Evolutionary conservation across 176 grass and related monocot species (phyloP).

Genomic region (Carex parvula): DNA sequence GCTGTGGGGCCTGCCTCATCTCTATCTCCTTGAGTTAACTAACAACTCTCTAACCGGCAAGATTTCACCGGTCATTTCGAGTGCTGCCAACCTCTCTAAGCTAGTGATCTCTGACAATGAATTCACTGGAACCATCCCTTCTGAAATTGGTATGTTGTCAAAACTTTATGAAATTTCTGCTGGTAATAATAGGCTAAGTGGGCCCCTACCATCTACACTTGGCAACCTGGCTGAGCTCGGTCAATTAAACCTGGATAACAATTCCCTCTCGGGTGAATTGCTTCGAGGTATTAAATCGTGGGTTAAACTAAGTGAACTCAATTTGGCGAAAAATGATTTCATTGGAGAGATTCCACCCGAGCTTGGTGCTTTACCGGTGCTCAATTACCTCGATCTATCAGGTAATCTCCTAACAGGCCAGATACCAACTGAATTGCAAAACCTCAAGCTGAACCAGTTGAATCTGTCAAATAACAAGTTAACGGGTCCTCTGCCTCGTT

Average conservation of each 20-base stretch:
- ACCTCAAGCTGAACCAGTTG: slow-evolving; percentile 77
- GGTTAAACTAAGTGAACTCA: slow-evolving; percentile 74
- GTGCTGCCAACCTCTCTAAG: slow-evolving; percentile 71
- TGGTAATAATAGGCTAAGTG: slow-evolving; percentile 58
- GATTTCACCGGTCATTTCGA: slow-evolving; percentile 67
- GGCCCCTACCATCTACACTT: slow-evolving; percentile 52
- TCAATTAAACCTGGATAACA: slow-evolving; percentile 59
- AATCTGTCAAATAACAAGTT: slow-evolving; percentile 78
- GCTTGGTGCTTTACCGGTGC: slow-evolving; percentile 72
- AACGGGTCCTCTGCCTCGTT: slow-evolving; percentile 50
- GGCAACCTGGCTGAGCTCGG: slow-evolving; percentile 57
- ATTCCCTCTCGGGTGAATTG: slow-evolving; percentile 66
- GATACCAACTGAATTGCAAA: slow-evolving; percentile 69
- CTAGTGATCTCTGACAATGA: slow-evolving; percentile 64
- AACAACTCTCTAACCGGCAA: slow-evolving; percentile 50
- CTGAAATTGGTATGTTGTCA: slow-evolving; percentile 53
- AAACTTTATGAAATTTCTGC: slow-evolving; percentile 75
- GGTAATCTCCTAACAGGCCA: slow-evolving; percentile 50
- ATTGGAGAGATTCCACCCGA: slow-evolving; percentile 61
- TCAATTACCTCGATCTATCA: slow-evolving; percentile 91
- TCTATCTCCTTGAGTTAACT: slow-evolving; percentile 67
- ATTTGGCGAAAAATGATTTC: slow-evolving; percentile 62
- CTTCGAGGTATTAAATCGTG: slow-evolving; percentile 57
- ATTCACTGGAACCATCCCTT: slow-evolving; percentile 54
- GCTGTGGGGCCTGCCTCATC: slow-evolving; percentile 79